phyloP scores from a whole-genome alignment of 139 green algal genomes.

The Coelastrella sp. region DNA sequence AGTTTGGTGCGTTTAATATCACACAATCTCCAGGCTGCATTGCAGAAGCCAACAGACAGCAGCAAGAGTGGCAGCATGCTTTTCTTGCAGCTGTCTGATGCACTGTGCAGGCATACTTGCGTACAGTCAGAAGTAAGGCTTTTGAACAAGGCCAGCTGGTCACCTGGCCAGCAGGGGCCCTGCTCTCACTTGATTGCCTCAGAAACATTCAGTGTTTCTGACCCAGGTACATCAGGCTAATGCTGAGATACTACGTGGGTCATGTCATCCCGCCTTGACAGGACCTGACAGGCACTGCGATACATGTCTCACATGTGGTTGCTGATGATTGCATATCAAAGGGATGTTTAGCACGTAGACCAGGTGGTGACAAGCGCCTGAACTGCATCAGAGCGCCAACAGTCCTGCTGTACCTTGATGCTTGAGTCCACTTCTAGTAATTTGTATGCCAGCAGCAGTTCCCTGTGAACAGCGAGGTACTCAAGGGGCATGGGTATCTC shows the following conservation, averaged over 20 bases:
- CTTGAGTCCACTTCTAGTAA: slow-evolving; percentile 81
- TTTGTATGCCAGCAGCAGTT: slow-evolving; percentile 87
- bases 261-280: no score
- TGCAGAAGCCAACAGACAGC: not conserved
- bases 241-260: not conserved
- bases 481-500: slow-evolving; percentile 68
- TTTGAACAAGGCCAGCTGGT: no score
- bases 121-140: no score
- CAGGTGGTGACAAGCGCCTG: not conserved
- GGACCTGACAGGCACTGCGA: no score
- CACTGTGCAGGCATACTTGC: no score
- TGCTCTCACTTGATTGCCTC: no score
- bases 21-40: slow-evolving; percentile 87
- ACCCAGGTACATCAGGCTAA: not conserved
- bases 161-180: no score
- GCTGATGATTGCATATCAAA: not conserved
- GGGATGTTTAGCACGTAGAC: not conserved
- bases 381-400: not conserved
- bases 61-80: not conserved
- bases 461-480: slow-evolving; percentile 70
- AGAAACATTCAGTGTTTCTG: not conserved
- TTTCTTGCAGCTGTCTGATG: no score
- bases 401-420: slow-evolving; percentile 18
- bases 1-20: slow-evolving; percentile 90
- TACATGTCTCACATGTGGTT: no score